Conservation (phyloP, 83 land plant species). For the Picea abies region DNA sequence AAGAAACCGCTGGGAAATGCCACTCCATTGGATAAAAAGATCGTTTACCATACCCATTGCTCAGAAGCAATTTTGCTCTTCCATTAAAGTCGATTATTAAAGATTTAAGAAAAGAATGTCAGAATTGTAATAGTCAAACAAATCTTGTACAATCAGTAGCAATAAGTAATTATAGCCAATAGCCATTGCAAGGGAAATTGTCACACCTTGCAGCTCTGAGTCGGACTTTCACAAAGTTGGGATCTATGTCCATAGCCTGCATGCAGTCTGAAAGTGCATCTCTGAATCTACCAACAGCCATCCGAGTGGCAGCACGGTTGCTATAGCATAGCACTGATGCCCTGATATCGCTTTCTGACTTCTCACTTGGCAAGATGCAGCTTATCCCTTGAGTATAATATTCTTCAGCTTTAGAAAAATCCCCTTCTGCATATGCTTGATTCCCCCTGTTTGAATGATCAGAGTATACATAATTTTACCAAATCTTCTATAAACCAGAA, state of each 20-base stretch:
- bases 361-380: slow-evolving; percentile 70
- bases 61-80: neutral
- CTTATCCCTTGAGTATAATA: slow-evolving; percentile 84
- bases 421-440: slow-evolving; percentile 85
- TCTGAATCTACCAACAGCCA: slow-evolving; percentile 87
- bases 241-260: slow-evolving; percentile 78
- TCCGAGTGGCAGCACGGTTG: slow-evolving; percentile 90
- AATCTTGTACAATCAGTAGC: neutral
- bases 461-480: neutral
- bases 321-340: slow-evolving; percentile 95
- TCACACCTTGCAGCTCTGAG: slow-evolving; percentile 86
- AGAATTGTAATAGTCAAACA: neutral
- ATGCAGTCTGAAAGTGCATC: slow-evolving; percentile 89
- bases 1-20: neutral
- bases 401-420: slow-evolving; percentile 88
- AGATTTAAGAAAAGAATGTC: neutral
- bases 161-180: neutral
- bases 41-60: neutral
- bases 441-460: slow-evolving; percentile 68
- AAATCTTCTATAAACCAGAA: neutral
- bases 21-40: neutral
- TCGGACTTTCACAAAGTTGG: slow-evolving; percentile 71
- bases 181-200: neutral
- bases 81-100: neutral
- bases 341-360: slow-evolving; percentile 57